A percentile compares a stretch with the other conserved stretches of the same genome.
Evolutionary conservation across 495 filamentous ascomycete species (phyloP).

Genomic region (Lasiosphaeris hirsuta): DNA sequence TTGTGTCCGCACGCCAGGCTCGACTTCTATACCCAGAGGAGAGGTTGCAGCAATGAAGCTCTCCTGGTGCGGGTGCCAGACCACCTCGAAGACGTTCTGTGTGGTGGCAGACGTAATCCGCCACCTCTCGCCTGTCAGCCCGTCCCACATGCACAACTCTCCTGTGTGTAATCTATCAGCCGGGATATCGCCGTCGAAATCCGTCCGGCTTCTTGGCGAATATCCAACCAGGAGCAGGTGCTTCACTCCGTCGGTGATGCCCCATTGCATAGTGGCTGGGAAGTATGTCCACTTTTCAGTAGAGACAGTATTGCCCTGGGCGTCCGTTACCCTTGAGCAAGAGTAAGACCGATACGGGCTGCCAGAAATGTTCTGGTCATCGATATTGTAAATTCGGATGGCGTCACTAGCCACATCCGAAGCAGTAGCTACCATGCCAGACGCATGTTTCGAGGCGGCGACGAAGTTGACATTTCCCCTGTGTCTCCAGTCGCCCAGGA

Average conservation of each 20-base stretch:
- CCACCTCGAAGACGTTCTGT: conserved; percentile 75
- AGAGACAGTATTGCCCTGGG: conserved; percentile 35
- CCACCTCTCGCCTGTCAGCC: conserved; percentile 45
- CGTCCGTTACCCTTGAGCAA: conserved; percentile 46
- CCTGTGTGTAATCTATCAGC: conserved; percentile 53
- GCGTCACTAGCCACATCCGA: conserved; percentile 46
- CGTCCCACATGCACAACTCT: conserved; percentile 71
- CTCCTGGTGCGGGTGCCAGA: conserved; percentile 65
- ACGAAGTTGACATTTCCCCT: conserved; percentile 69
- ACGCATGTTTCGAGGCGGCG: conserved; percentile 49
- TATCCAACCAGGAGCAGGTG: conserved; percentile 74
- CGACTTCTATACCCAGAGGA: conserved; percentile 41
- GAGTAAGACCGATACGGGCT: conserved; percentile 39
- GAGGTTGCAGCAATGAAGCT: conserved; percentile 62
- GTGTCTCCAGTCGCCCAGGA: conserved; percentile 57
- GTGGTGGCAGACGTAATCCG: conserved; percentile 49
- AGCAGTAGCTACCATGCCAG: conserved; percentile 48
- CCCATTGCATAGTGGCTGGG: conserved; percentile 75
- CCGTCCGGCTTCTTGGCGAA: conserved; percentile 54
- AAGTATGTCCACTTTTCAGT: conserved; percentile 56
- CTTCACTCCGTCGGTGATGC: conserved; percentile 44
- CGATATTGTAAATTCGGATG: conserved; percentile 47
- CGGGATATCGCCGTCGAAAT: conserved; percentile 52
- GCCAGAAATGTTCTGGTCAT: conserved; percentile 26
- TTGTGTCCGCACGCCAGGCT: conserved; percentile 45